These are phyloP conservation scores for Inonotus obliquus DNA, from an alignment of 1,284 basidiomycete genomes.

Conservation along the genomic window DNA sequence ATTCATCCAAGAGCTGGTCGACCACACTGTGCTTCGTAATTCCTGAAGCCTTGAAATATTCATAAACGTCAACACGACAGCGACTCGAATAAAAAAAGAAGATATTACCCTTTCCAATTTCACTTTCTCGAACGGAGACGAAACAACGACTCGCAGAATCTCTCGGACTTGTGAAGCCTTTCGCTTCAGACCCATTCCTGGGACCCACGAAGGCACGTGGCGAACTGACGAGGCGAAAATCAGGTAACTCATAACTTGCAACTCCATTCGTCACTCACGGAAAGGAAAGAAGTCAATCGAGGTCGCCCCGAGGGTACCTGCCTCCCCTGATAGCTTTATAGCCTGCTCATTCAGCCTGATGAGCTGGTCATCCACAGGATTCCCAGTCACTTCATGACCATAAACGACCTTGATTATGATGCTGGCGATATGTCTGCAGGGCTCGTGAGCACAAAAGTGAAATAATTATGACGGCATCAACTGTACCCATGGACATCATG, in stretches of 20 bases:
- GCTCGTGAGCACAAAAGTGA: neutral
- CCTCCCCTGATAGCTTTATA: neutral
- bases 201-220: slow-evolving; percentile 12
- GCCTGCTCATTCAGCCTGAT: neutral
- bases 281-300: too few relatives aligned
- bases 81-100: neutral
- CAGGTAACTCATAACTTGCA: neutral
- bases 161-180: neutral
- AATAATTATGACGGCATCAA: neutral
- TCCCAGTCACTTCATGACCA: neutral
- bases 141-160: neutral
- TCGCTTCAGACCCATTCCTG: slow-evolving; percentile 12
- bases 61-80: neutral
- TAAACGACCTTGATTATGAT: slow-evolving; percentile 1
- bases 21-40: neutral
- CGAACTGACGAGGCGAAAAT: neutral
- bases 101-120: slow-evolving; percentile 7
- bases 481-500: slow-evolving; percentile 24
- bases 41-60: neutral
- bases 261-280: neutral
- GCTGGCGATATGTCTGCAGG: neutral
- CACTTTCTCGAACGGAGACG: neutral
- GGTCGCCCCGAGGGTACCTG: slow-evolving; percentile 5
- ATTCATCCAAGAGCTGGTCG: slow-evolving; percentile 4
- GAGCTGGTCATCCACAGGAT: neutral